Percentiles rank a stretch among this genome's conserved stretches.
Evolutionary conservation across 2,329 filamentous ascomycete genomes (phyloP).

Genomic region (Neofusicoccum laricinum): DNA sequence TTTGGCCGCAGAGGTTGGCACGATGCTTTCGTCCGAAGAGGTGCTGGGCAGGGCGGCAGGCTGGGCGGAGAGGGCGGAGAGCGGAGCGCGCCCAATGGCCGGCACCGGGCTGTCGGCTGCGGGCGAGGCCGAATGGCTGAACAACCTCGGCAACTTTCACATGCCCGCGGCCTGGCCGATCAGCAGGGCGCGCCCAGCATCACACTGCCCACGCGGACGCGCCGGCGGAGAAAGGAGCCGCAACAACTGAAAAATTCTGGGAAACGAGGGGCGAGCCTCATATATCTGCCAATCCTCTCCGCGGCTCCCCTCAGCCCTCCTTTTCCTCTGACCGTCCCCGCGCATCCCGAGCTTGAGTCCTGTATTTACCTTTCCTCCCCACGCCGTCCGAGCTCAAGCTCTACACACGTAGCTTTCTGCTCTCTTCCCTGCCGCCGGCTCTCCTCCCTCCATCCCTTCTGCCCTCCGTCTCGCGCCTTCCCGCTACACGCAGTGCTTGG

Average conservation of each 20-base stretch:
- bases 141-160: slow-evolving; percentile 13
- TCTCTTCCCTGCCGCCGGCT: background rate
- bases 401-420: background rate
- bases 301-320: background rate
- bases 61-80: background rate
- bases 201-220: background rate
- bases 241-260: background rate
- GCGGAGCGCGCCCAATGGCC: background rate
- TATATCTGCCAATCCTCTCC: background rate
- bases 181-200: background rate
- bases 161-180: background rate
- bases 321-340: background rate
- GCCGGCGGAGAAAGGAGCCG: slow-evolving; percentile 1
- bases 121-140: background rate
- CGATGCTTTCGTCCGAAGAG: slow-evolving; percentile 1
- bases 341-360: background rate
- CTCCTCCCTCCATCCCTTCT: too few species aligned
- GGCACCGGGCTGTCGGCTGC: background rate
- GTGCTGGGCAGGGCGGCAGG: background rate
- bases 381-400: slow-evolving; percentile 11
- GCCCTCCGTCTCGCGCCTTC: background rate
- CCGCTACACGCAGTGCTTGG: background rate
- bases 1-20: background rate
- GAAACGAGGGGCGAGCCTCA: background rate
- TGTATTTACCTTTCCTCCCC: background rate